A percentile compares a stretch with the other conserved stretches of the same genome.
These are phyloP conservation scores for Brettanomyces naardenensis DNA, from an alignment of 805 yeast species.

Conservation along the genomic window DNA sequence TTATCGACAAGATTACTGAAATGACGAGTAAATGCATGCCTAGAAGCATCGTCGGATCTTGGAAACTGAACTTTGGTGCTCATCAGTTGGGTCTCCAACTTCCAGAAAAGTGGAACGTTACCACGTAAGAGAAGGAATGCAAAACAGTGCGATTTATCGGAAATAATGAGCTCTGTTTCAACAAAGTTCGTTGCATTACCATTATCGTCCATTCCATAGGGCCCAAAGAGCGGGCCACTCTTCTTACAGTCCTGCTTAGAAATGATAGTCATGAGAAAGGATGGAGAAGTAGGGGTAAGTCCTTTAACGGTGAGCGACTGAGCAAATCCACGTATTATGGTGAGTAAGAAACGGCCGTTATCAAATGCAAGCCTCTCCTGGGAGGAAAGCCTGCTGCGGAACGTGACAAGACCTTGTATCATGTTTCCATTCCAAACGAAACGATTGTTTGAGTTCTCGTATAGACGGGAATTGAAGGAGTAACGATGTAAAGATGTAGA, in stretches of 20 bases:
- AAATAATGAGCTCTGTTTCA: slow-evolving; percentile 42
- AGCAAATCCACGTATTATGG: slow-evolving; percentile 45
- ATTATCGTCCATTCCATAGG: slow-evolving; percentile 51
- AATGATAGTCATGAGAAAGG: slow-evolving; percentile 30
- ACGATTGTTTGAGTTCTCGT: slow-evolving; percentile 34
- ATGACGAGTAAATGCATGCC: slow-evolving; percentile 42
- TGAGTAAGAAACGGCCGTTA: slow-evolving; percentile 36
- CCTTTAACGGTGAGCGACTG: slow-evolving; percentile 28
- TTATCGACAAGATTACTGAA: slow-evolving; percentile 39
- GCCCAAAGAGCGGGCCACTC: slow-evolving; percentile 44
- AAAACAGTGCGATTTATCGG: slow-evolving; percentile 27
- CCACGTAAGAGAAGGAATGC: slow-evolving; percentile 41
- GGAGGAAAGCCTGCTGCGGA: slow-evolving; percentile 34
- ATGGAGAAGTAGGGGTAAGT: slow-evolving; percentile 11
- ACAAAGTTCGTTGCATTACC: slow-evolving; percentile 42
- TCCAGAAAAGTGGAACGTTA: slow-evolving; percentile 51
- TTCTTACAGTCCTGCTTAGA: slow-evolving; percentile 44
- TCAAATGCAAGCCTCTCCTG: slow-evolving; percentile 37
- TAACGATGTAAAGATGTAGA: neutral
- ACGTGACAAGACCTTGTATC: slow-evolving; percentile 36
- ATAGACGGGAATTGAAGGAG: slow-evolving; percentile 2
- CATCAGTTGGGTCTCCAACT: slow-evolving; percentile 36
- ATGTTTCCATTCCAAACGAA: slow-evolving; percentile 47
- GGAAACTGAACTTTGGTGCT: slow-evolving; percentile 40
- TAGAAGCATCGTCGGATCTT: slow-evolving; percentile 45